Percentiles rank a stretch among this genome's conserved stretches.
phyloP scores from a whole-genome alignment of 176 grass and related monocot species.

The Chrysopogon serrulatus region DNA sequence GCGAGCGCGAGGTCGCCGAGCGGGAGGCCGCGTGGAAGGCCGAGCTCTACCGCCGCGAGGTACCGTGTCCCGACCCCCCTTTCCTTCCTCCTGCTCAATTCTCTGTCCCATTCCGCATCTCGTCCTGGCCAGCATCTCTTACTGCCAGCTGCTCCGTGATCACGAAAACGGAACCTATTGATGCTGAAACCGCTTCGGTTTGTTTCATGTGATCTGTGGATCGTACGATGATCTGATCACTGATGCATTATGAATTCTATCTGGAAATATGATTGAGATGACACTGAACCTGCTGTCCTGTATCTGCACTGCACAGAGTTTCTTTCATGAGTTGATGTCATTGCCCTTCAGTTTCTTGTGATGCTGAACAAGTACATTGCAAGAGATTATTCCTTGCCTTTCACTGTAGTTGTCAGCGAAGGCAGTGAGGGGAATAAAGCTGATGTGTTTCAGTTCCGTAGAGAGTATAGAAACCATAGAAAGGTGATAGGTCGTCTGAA shows the following conservation, averaged over 20 bases:
- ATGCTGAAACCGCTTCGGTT: not conserved
- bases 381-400: constrained; percentile 22
- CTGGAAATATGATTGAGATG: constrained; percentile 1
- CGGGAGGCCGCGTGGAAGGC: constrained; percentile 86
- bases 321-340: not conserved
- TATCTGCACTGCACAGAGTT: not conserved
- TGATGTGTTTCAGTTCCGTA: constrained; percentile 14
- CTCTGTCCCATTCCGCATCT: not conserved
- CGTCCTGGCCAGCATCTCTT: not conserved
- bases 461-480: not conserved
- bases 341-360: not conserved
- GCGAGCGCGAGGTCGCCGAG: constrained; percentile 80
- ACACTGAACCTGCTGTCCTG: not conserved
- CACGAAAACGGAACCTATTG: not conserved
- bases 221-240: not conserved
- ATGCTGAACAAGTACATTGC: constrained; percentile 4
- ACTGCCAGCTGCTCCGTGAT: not conserved
- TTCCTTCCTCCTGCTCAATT: not conserved
- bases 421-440: constrained; percentile 1
- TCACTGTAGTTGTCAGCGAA: not conserved
- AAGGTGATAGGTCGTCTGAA: constrained; percentile 1
- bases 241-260: not conserved
- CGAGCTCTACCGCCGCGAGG: constrained; percentile 82
- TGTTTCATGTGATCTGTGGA: not conserved
- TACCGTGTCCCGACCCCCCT: constrained; percentile 8